Evolutionary conservation across 2,329 filamentous ascomycete species (phyloP).

Genomic region (Metarhizium robertsii): DNA sequence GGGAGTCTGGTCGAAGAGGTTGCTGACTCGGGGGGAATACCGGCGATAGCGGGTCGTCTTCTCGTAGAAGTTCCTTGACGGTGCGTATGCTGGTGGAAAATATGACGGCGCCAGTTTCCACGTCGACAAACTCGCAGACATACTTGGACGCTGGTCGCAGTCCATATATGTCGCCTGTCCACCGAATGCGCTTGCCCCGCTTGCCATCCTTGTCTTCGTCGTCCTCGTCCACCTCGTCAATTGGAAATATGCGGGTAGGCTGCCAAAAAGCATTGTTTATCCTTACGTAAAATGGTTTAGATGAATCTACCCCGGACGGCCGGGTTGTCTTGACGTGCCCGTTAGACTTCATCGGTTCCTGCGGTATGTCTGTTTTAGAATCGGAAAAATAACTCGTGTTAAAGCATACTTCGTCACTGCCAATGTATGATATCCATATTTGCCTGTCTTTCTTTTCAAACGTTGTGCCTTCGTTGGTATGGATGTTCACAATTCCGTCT

Average conservation of each 20-base stretch:
- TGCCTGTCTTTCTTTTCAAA: slow-evolving; percentile 62
- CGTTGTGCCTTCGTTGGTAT: slow-evolving; percentile 67
- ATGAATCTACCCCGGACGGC: slow-evolving; percentile 49
- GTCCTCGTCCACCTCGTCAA: slow-evolving; percentile 15
- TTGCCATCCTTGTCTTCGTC: slow-evolving; percentile 24
- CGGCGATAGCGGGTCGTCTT: slow-evolving; percentile 19
- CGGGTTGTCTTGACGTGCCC: slow-evolving; percentile 18
- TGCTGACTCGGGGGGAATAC: slow-evolving; percentile 39
- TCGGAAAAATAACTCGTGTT: slow-evolving; percentile 57
- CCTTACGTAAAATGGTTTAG: slow-evolving; percentile 69
- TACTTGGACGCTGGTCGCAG: slow-evolving; percentile 67
- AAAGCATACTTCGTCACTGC: slow-evolving; percentile 69
- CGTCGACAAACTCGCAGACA: slow-evolving; percentile 68
- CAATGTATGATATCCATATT: slow-evolving; percentile 75
- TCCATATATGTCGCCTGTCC: slow-evolving; percentile 63
- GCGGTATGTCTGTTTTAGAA: slow-evolving; percentile 20
- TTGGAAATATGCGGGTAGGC: slow-evolving; percentile 58
- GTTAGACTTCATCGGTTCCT: slow-evolving; percentile 15
- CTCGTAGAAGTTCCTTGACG: slow-evolving; percentile 32
- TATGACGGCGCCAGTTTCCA: slow-evolving; percentile 53
- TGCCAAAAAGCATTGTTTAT: slow-evolving; percentile 76
- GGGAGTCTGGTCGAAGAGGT: slow-evolving; percentile 63
- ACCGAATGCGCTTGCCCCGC: slow-evolving; percentile 32
- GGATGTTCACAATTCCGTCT: slow-evolving; percentile 65
- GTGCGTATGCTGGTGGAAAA: slow-evolving; percentile 67